These are phyloP conservation scores for Capsicum baccatum DNA, from an alignment of 257 asterid species.

Conservation along the genomic window DNA sequence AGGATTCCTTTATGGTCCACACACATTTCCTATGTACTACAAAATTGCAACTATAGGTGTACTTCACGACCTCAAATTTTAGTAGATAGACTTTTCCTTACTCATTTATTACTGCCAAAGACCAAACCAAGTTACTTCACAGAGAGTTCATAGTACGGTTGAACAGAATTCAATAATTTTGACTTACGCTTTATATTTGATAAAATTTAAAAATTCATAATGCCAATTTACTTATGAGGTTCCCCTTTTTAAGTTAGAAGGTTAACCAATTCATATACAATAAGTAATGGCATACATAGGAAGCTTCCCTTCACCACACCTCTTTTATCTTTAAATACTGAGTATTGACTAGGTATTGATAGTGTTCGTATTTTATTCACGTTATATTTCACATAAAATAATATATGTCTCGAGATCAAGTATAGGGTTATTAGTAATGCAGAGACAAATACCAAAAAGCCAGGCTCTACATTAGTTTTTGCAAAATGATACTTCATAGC, in stretches of 20 bases:
- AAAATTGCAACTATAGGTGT: neutral
- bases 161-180: neutral
- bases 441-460: neutral
- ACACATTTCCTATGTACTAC: neutral
- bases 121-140: neutral
- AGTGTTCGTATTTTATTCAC: neutral
- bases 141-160: neutral
- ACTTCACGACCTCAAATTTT: neutral
- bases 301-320: neutral
- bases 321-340: neutral
- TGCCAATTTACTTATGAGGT: neutral
- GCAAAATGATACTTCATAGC: neutral
- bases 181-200: neutral
- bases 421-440: neutral
- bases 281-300: neutral
- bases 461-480: neutral
- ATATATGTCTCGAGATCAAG: neutral
- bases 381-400: neutral
- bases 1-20: neutral
- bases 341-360: neutral
- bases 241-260: neutral
- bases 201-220: neutral
- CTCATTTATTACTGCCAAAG: neutral
- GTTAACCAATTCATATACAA: neutral
- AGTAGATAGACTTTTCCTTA: neutral